A percentile compares a stretch with the other conserved stretches of the same genome.
Evolutionary conservation across 176 grass and related monocot genomes (phyloP).

Genomic region (bread wheat (Triticum aestivum)): DNA sequence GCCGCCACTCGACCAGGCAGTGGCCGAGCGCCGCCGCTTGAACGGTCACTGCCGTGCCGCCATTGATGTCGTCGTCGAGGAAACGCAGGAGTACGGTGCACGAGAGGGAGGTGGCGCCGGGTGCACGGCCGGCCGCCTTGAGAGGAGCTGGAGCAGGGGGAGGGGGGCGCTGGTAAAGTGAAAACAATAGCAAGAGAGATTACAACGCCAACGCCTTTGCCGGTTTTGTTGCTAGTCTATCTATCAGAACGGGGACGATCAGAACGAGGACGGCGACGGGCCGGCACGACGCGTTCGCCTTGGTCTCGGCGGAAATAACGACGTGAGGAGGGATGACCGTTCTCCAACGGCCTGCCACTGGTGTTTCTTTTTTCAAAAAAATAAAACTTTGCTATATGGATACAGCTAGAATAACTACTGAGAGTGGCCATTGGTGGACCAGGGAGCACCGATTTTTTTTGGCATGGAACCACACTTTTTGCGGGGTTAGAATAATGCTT

Average conservation of each 20-base stretch:
- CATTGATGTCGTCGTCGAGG: not conserved
- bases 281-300: slow-evolving; percentile 20
- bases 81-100: not conserved
- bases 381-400: too few relatives aligned
- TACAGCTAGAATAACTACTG: too few relatives aligned
- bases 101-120: not conserved
- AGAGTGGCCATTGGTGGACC: too few relatives aligned
- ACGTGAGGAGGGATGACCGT: slow-evolving; percentile 11
- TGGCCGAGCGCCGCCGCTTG: not conserved
- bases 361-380: not conserved
- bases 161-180: not conserved
- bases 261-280: slow-evolving; percentile 1
- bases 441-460: too few relatives aligned
- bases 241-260: too few relatives aligned
- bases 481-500: too few relatives aligned
- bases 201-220: not conserved
- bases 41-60: not conserved
- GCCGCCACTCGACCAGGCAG: not conserved
- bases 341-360: not conserved
- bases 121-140: not conserved
- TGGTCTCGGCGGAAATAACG: slow-evolving; percentile 4
- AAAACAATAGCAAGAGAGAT: not conserved
- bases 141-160: not conserved
- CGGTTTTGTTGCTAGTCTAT: not conserved
- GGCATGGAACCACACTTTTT: too few relatives aligned